Percentiles rank a stretch among this genome's conserved stretches.
Conservation (phyloP, 805 yeast species). For the Kodamaea jinghongensis region DNA sequence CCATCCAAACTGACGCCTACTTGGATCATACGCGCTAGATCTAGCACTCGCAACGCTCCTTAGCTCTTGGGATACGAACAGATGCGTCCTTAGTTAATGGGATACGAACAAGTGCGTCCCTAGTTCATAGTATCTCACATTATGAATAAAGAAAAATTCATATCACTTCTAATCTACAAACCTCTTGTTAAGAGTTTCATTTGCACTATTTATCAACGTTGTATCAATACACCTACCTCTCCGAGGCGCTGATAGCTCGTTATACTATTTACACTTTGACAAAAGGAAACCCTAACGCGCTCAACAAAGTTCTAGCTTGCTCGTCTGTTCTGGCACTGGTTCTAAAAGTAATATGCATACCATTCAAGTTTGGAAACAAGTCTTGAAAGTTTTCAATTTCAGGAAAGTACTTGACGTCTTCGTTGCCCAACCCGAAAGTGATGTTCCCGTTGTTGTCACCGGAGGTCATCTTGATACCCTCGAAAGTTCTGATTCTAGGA, state of each 20-base stretch:
- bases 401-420: constrained; percentile 81
- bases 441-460: constrained; percentile 89
- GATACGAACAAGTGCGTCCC: too few relatives aligned
- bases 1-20: too few relatives aligned
- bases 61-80: too few relatives aligned
- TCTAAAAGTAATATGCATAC: constrained; percentile 79
- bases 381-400: constrained; percentile 91
- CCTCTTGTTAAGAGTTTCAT: too few relatives aligned
- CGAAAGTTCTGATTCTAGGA: constrained; percentile 87
- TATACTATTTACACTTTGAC: background rate
- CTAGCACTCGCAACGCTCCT: too few relatives aligned
- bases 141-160: too few relatives aligned
- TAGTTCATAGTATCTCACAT: too few relatives aligned
- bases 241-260: background rate
- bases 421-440: constrained; percentile 76
- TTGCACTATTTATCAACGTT: background rate
- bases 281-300: constrained; percentile 82
- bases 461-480: constrained; percentile 68
- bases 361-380: constrained; percentile 82
- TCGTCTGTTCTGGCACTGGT: constrained; percentile 88
- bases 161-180: too few relatives aligned
- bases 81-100: too few relatives aligned
- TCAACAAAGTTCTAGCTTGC: constrained; percentile 81
- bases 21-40: too few relatives aligned
- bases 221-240: background rate